A percentile compares a stretch with the other conserved stretches of the same genome.
phyloP scores from a whole-genome alignment of 75 land plant genomes.

The Pinus taeda region DNA sequence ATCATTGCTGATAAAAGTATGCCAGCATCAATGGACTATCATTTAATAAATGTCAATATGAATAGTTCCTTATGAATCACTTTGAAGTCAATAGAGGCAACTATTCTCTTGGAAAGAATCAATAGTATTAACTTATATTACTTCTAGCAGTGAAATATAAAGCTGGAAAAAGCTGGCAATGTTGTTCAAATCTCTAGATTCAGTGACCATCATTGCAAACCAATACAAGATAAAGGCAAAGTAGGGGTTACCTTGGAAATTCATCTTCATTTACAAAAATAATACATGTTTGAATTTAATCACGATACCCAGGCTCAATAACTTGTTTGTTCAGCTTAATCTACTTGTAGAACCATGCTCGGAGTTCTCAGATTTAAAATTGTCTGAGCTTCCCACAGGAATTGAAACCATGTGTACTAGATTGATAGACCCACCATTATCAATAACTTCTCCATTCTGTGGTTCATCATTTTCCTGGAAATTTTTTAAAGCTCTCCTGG shows the following conservation, averaged over 20 bases:
- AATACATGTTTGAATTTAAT: neutral
- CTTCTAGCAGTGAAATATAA: neutral
- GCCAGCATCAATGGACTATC: neutral
- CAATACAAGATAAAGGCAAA: neutral
- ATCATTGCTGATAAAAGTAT: neutral
- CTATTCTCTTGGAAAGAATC: neutral
- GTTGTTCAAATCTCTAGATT: neutral
- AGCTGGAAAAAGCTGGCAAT: neutral
- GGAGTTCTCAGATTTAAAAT: neutral
- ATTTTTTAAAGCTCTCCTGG: slow-evolving; percentile 64
- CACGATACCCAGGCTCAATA: neutral
- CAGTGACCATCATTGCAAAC: neutral
- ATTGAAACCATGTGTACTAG: slow-evolving; percentile 3
- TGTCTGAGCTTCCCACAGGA: neutral
- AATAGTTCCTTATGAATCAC: too few relatives aligned
- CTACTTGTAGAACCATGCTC: neutral
- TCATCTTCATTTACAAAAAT: neutral
- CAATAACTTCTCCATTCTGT: neutral
- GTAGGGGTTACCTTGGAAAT: neutral
- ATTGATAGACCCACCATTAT: slow-evolving; percentile 6
- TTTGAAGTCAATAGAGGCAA: neutral
- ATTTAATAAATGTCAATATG: neutral
- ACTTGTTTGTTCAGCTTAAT: neutral
- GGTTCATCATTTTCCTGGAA: slow-evolving; percentile 36
- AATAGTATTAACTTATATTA: neutral